Base-by-base conservation (phyloP, 2,329 filamentous ascomycete species). In the Rhynchosporium agropyri region DNA sequence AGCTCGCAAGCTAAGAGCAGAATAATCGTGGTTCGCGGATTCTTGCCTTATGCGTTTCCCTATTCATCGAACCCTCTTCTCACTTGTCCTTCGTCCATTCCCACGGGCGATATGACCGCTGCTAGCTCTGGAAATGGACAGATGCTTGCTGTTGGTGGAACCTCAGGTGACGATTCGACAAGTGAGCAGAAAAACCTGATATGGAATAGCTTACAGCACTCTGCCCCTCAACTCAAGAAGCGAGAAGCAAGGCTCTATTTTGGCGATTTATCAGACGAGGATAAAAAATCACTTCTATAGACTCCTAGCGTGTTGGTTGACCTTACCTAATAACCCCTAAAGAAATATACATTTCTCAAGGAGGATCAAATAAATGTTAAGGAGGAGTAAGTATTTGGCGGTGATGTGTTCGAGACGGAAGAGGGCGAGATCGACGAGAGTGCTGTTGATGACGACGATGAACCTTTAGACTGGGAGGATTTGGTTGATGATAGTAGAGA, bases 261-360 rank as follows among this genome's bases (percentile, higher is more conserved):
- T 7, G 92, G 92, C 55, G 86, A 81, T 51, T 96, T 91, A 0
- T 96, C 90, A 58, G 92, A 89, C 33, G 92, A 93, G 69, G 91
- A 94, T 64, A 88, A 90, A 65, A 90, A 88, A 75, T 96, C 91
- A 0, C 83, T 92, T 68, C 76, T 78, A 54, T 75, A 77, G 13
- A 75, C 81, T n/a, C 81, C 80, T 57, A 87, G 83, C 74, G 82
- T 81, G 2, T 74, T 87, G 1, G 79, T 81, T 3, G 79, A 86
- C 9, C 80, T 77, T 51, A 4, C 31, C 29, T 9, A 49, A 57
- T 12, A 51, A 43, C 71, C n/a, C 13, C 20, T 46, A 26, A 91
- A 89, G 79, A 97, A 96, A 81, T 86, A 89, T 63, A 85, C 91
- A 0, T 92, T 91, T 0, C 95, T 97, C 76, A 89, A 87, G 77